These are phyloP conservation scores for Neoarthrinium moseri DNA, from an alignment of 2,329 filamentous ascomycete genomes.

Conservation along the genomic window DNA sequence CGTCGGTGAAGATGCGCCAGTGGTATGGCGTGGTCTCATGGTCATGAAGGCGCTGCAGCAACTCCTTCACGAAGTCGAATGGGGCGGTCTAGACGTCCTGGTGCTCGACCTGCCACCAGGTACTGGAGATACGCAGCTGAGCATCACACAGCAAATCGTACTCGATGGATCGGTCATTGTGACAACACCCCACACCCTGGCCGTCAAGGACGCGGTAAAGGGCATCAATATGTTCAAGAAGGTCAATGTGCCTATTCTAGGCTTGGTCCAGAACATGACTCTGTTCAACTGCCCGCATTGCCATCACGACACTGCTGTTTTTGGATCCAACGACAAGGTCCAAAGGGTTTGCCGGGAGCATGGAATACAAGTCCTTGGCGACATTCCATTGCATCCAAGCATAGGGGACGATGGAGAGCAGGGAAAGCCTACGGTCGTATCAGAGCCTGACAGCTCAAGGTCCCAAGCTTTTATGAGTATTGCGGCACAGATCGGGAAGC, in stretches of 20 bases:
- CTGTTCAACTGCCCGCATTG: constrained; percentile 81
- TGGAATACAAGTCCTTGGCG: constrained; percentile 76
- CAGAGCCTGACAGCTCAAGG: constrained; percentile 74
- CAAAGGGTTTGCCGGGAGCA: constrained; percentile 68
- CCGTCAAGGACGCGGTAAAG: constrained; percentile 86
- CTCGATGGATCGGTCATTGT: constrained; percentile 86
- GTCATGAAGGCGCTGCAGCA: constrained; percentile 97
- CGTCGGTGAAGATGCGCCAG: constrained; percentile 73
- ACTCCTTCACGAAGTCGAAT: constrained; percentile 90
- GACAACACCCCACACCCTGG: constrained; percentile 90
- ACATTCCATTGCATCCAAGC: constrained; percentile 81
- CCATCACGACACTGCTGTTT: constrained; percentile 70
- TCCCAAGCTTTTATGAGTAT: constrained; percentile 71
- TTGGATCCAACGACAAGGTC: constrained; percentile 67
- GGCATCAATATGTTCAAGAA: constrained; percentile 92
- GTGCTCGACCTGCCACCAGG: constrained; percentile 91
- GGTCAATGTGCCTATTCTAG: constrained; percentile 76
- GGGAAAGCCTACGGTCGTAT: constrained; percentile 86
- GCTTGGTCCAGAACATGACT: constrained; percentile 91
- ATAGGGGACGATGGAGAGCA: constrained; percentile 87
- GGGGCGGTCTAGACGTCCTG: constrained; percentile 84
- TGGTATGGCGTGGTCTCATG: constrained; percentile 96
- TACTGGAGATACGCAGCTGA: constrained; percentile 93
- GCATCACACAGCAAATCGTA: constrained; percentile 93
- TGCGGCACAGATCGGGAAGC: constrained; percentile 53